Conservation (phyloP, 1,139 yeast genomes). For the Kurtzmaniella quercitrusa region DNA sequence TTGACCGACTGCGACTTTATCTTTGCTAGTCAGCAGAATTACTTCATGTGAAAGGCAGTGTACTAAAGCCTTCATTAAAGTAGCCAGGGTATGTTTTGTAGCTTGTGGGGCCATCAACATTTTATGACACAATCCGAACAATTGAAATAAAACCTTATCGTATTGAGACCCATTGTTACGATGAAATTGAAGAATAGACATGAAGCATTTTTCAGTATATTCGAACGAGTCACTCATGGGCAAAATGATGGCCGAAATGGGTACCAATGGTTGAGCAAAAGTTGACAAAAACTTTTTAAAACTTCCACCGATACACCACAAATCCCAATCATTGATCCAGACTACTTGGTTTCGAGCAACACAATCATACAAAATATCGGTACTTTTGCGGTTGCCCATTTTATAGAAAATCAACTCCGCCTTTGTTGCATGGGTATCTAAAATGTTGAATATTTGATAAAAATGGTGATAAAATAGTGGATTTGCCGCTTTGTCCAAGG, state of each 20-base stretch:
- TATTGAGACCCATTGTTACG: constrained; percentile 13
- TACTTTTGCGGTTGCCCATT: constrained; percentile 53
- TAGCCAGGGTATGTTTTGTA: constrained; percentile 44
- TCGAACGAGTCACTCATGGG: constrained; percentile 46
- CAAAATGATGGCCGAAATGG: constrained; percentile 36
- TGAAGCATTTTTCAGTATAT: constrained; percentile 25
- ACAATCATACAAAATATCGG: constrained; percentile 49
- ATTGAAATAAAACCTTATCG: constrained; percentile 31
- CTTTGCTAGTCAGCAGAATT: constrained; percentile 40
- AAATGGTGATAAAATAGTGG: constrained; percentile 40
- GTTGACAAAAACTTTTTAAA: constrained; percentile 47
- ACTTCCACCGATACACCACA: constrained; percentile 53
- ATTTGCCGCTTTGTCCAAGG: constrained; percentile 12
- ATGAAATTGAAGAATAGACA: constrained; percentile 12
- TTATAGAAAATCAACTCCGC: constrained; percentile 51
- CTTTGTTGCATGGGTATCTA: constrained; percentile 39
- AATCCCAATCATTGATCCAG: constrained; percentile 63
- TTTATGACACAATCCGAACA: constrained; percentile 37
- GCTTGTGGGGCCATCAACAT: constrained; percentile 24
- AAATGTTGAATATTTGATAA: constrained; percentile 47
- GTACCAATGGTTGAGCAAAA: constrained; percentile 42
- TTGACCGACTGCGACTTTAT: constrained; percentile 44
- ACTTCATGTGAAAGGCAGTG: constrained; percentile 52
- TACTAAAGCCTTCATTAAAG: constrained; percentile 47
- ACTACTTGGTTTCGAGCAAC: constrained; percentile 51